Evolutionary conservation across 73 alveolate species (phyloP), one percentile per base, ranked within the genome.

Genomic region (Paramecium sexaurelia): DNA sequence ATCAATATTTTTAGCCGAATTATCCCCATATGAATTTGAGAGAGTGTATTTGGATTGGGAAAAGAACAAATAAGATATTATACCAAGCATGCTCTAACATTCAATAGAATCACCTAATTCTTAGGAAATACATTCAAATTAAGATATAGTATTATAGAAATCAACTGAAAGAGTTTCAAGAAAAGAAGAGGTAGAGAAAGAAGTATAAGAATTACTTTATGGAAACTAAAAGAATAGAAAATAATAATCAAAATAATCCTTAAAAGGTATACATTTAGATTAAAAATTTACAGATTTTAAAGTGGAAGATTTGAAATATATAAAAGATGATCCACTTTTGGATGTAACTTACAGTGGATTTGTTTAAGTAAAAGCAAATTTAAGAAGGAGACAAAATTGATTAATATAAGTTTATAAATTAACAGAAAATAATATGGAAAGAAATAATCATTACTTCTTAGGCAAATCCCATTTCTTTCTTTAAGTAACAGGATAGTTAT

Each of bases 381-480:
- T 78, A 19, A 78, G 90, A 78, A 26, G 90, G 32, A 78, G 90
- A 45, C 8, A 78, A 24, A 17, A 73, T 36, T 73, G 87, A 73
- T 33, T 36, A 36, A 36, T 73, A 51, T 51, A 51, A 51, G 67
- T 51, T 36, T 36, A 33, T 36, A 73, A 73, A 73, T 36, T 73
- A 36, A 36, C 57, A 36, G 57, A 73, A 51, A n/a, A 51, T 73
- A 36, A 36, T 15, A 35, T 36, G 56, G 36, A 73, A 32, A 3
- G 39, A 36, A 33, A 7, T 13, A 39, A 73, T 27, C 57, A 51
- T 17, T 35, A 33, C 43, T 36, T 73, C 87, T 0, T 10, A 24
- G 90, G 90, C n/a, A 45, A 39, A 32, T 71, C 86, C 86, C 86
- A 71, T 71, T 71, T 71, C 56, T 71, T 71, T 71, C 55, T 35